Base-by-base conservation (phyloP, 306 rosid genomes). In the Amphicarpaea edgeworthii region DNA sequence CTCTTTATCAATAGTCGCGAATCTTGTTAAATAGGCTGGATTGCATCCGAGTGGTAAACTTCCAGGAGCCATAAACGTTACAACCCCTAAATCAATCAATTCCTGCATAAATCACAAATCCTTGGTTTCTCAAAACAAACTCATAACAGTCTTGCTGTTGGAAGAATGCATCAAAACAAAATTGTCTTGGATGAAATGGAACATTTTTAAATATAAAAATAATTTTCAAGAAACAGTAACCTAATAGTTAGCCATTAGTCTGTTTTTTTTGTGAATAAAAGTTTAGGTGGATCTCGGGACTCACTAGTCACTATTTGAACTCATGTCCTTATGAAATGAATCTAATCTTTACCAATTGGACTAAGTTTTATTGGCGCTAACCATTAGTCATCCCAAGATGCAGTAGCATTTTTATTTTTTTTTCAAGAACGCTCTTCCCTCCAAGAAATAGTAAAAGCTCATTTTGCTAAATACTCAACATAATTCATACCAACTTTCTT, bases 31-130 rank as follows among this genome's bases (percentile, higher is more conserved):
- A 51, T 66, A 82, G 8, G 64, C 32, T 3, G 88, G 7, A 66
- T 55, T 70, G 77, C 93, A 88, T 64, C 93, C 93, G 43, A 86
- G 85, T 67, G 93, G 93, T 34, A 84, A 77, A 72, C 4, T 88
- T 65, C 93, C 90, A 7, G 93, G 93, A 61, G 84, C 87, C 71
- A 88, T 14, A 16, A 88, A 23, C 5, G 81, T 84, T 28, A 81
- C 68, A n/a, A 86, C 92, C 66, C 88, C 88, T 69, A 82, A 16
- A 34, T 84, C 75, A 76, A 88, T 82, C 83, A 88, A 78, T 43
- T 86, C 84, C 90, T 88, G 72, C 77, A 73, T 12, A 24, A 43
- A 49, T 58, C 41, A 42, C 32, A 70, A 21, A 14, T 60, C 64
- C 41, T 26, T 23, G 82, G 57, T 23, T 51, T 30, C 43, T 60